Evolutionary conservation across 1,284 basidiomycete species (phyloP).

Genomic region (Rugosomyces carneus): DNA sequence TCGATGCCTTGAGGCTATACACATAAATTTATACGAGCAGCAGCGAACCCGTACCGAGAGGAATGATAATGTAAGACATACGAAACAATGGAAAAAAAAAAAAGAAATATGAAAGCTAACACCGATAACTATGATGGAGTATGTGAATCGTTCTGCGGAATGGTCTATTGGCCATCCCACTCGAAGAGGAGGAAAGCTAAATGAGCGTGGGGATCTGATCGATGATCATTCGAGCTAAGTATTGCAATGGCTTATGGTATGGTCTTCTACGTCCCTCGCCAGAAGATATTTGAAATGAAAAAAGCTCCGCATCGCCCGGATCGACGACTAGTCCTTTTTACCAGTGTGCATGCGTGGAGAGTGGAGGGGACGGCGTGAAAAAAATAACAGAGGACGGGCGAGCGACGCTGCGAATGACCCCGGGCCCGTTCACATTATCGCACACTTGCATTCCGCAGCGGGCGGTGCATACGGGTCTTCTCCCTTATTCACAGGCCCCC

Average conservation of each 20-base stretch:
- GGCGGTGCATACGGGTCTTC: slow-evolving; percentile 87
- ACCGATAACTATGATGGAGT: slow-evolving; percentile 4
- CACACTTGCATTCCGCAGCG: slow-evolving; percentile 60
- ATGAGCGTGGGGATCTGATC: slow-evolving; percentile 28
- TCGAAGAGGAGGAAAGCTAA: slow-evolving; percentile 31
- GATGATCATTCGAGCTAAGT: slow-evolving; percentile 19
- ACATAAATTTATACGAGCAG: slow-evolving; percentile 10
- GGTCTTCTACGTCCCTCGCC: slow-evolving; percentile 4
- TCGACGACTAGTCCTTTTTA: not conserved
- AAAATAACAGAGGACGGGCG: too few relatives aligned
- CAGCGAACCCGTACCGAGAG: slow-evolving; percentile 8
- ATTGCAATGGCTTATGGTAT: slow-evolving; percentile 23
- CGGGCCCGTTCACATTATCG: slow-evolving; percentile 42
- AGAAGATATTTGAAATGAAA: not conserved
- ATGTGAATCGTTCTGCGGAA: slow-evolving; percentile 5
- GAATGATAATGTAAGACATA: slow-evolving; percentile 11
- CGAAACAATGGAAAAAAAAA: not conserved
- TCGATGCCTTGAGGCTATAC: slow-evolving; percentile 11
- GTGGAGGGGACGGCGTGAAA: too few relatives aligned
- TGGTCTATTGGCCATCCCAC: slow-evolving; percentile 14
- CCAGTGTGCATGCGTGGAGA: too few relatives aligned
- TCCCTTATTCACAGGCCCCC: slow-evolving; percentile 87
- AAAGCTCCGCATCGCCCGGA: not conserved
- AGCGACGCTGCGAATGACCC: not conserved
- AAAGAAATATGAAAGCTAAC: slow-evolving; percentile 6